Evolutionary conservation across 208 protist species (phyloP), one percentile per base, ranked within the genome.

Genomic region (Crithidia sp.): DNA sequence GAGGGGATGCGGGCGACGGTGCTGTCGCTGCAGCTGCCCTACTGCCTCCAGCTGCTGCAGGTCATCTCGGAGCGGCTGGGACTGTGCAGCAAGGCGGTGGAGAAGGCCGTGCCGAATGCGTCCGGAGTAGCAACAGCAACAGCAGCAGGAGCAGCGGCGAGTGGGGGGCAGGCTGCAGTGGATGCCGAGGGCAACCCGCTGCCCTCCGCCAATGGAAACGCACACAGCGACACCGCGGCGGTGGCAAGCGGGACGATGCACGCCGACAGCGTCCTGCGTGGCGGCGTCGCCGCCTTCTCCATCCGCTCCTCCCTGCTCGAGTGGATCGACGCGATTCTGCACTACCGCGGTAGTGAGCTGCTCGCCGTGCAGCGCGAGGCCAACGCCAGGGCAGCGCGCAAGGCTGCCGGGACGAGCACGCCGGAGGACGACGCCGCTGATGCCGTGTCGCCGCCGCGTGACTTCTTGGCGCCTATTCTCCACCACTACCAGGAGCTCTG

Each of bases 331-430:
- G 81, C 83, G 10, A 93, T 94, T 59, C 63, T 96, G 65, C 76
- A 86, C 50, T 90, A 89, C 75, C 89, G 91, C 56, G 89, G 91
- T 37, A 85, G 87, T 36, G 89, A 96, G 71, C 82, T 96, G 82
- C 86, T 86, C 58, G 77, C 83, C n/a, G 74, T 80, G 16, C 91
- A 96, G 74, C 79, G 61, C 10, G 71, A 64, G 16, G 36, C 55
- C 57, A 59, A 67, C 54, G 19, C 55, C 19, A 62, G 62, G 45
- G 57, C 45, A 39, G 81, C 57, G 5, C 45, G 39, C 45, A 53
- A 50, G 50, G 47, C 28, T 41, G 59, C 17, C 41, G 56, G 16
- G 9, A 37, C 8, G 45, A 57, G 39, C 44, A 57, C 50, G 19
- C 13, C 52, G 0, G 63, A 68, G 44, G 64, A 69, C 44, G 67